Percentiles rank a stretch among this genome's conserved stretches.
These are phyloP conservation scores for Sodiomyces alkalinus DNA, from an alignment of 2,329 filamentous ascomycete genomes.

Conservation along the genomic window DNA sequence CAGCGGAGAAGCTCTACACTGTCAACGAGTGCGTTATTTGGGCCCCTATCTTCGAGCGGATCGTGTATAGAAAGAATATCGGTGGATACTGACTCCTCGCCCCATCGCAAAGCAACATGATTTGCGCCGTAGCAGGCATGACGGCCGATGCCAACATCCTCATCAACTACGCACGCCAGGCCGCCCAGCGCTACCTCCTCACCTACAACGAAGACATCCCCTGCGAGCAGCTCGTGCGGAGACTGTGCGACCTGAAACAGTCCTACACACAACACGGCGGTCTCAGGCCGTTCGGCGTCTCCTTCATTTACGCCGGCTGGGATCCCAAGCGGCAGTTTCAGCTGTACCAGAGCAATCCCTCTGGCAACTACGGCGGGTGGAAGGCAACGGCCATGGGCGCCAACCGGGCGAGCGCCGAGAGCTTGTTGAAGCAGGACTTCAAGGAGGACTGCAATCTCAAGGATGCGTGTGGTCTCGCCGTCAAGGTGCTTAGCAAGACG, in stretches of 20 bases:
- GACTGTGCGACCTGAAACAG: slow-evolving; percentile 95
- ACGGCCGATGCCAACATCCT: slow-evolving; percentile 99
- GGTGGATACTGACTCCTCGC: slow-evolving; percentile 4
- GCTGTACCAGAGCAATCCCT: slow-evolving; percentile 97
- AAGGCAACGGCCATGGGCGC: slow-evolving; percentile 96
- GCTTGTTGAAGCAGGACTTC: slow-evolving; percentile 96
- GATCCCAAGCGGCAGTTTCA: slow-evolving; percentile 95
- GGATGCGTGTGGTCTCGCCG: slow-evolving; percentile 92
- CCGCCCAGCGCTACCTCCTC: slow-evolving; percentile 90
- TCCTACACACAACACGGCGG: slow-evolving; percentile 98
- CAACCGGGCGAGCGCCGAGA: slow-evolving; percentile 96
- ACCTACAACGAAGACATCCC: slow-evolving; percentile 99
- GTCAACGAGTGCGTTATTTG: slow-evolving; percentile 67
- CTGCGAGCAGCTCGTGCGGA: slow-evolving; percentile 93
- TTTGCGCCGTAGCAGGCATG: slow-evolving; percentile 97
- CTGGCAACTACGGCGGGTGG: slow-evolving; percentile 98
- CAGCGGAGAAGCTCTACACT: slow-evolving; percentile 98
- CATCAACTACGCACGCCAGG: slow-evolving; percentile 98
- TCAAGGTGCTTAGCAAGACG: slow-evolving; percentile 98
- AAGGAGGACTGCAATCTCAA: slow-evolving; percentile 95
- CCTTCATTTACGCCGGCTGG: slow-evolving; percentile 98
- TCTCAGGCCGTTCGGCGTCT: slow-evolving; percentile 93
- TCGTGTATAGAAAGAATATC: too few species aligned
- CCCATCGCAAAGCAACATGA: slow-evolving; percentile 90
- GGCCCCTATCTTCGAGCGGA: background rate